A percentile compares a stretch with the other conserved stretches of the same genome.
phyloP scores from a whole-genome alignment of 352 stramenopile species.

The Pythium graminicola region DNA sequence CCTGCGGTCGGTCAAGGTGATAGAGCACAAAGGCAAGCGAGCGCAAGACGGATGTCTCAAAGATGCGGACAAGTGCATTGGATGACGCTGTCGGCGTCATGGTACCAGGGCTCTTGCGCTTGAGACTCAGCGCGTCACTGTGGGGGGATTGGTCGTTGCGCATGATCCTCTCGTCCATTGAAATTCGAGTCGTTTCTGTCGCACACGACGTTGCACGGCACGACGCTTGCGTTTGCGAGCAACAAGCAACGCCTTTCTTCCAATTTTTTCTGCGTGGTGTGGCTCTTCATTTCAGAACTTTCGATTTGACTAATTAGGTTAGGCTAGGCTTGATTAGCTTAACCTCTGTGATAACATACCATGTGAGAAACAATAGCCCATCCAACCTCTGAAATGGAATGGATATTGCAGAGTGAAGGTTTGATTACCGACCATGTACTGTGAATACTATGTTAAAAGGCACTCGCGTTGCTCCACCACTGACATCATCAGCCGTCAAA shows the following conservation, averaged over 20 bases:
- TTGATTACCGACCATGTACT: slow-evolving; percentile 13
- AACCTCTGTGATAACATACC: too few relatives aligned
- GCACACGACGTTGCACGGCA: too few relatives aligned
- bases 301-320: too few relatives aligned
- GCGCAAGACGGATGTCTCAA: slow-evolving; percentile 58
- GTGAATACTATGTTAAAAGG: slow-evolving; percentile 9
- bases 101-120: slow-evolving; percentile 13
- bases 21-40: slow-evolving; percentile 65
- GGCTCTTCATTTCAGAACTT: too few relatives aligned
- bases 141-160: not conserved
- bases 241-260: too few relatives aligned
- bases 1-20: slow-evolving; percentile 46
- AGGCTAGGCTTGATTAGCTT: too few relatives aligned
- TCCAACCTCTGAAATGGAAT: not conserved
- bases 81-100: slow-evolving; percentile 19
- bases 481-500: not conserved
- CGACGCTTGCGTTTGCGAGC: too few relatives aligned
- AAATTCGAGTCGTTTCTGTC: too few relatives aligned
- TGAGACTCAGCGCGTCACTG: slow-evolving; percentile 7
- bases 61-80: slow-evolving; percentile 39
- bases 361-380: not conserved
- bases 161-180: too few relatives aligned
- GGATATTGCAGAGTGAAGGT: slow-evolving; percentile 10
- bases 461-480: not conserved
- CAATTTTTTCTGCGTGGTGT: too few relatives aligned